Evolutionary conservation across 768 basidiomycete genomes (phyloP).

Genomic region (Psilocybe subaeruginosa): DNA sequence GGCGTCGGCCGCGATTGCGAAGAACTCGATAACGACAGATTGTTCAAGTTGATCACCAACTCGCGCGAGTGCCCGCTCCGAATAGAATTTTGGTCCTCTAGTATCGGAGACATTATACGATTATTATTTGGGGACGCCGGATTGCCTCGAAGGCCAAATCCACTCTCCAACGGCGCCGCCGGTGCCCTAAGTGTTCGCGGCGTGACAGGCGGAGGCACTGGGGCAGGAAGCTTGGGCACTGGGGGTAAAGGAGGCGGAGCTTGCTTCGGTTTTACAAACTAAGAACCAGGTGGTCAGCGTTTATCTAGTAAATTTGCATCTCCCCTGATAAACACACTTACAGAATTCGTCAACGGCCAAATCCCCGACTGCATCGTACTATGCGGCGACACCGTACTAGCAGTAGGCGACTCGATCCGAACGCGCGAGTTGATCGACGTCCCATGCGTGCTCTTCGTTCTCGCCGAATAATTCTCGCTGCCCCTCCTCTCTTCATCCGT

Average conservation of each 20-base stretch:
- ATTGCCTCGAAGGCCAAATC: background rate
- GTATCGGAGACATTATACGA: slow-evolving; percentile 7
- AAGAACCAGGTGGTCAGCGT: background rate
- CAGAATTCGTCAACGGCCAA: background rate
- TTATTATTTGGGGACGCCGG: background rate
- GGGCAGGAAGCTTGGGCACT: slow-evolving; percentile 7
- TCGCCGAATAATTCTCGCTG: background rate
- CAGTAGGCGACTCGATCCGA: slow-evolving; percentile 17
- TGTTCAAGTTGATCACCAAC: background rate
- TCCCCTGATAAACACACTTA: background rate
- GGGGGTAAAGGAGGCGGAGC: slow-evolving; percentile 8
- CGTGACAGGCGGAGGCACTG: background rate
- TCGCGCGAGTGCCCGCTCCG: background rate
- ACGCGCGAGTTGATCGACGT: slow-evolving; percentile 20
- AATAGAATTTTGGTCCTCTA: background rate
- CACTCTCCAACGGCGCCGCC: background rate
- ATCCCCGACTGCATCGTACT: background rate
- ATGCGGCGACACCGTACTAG: slow-evolving; percentile 15
- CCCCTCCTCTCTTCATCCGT: slow-evolving; percentile 11
- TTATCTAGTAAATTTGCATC: too few species aligned
- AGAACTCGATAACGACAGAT: background rate
- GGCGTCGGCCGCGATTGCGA: background rate
- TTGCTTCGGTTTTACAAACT: background rate
- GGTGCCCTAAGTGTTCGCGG: background rate
- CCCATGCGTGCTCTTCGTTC: slow-evolving; percentile 6